phyloP scores from a whole-genome alignment of 306 rosid species.

The Castanea crenata region DNA sequence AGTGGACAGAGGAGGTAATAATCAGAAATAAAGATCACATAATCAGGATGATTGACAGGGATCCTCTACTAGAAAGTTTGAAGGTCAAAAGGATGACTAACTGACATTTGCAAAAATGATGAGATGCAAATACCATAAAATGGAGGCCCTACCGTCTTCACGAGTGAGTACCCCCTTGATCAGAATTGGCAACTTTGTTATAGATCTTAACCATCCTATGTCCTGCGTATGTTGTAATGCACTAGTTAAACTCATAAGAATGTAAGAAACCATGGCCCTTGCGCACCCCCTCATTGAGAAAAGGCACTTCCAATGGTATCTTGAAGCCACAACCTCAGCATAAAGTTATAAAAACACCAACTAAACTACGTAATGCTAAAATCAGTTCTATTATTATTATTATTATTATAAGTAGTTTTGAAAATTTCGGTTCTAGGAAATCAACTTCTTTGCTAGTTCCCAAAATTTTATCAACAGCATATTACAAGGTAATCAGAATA shows the following conservation, averaged over 20 bases:
- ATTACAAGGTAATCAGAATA: not conserved
- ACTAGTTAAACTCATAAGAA: not conserved
- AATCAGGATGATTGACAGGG: not conserved
- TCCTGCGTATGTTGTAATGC: slow-evolving; percentile 8
- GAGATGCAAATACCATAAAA: no score
- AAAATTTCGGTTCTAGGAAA: no score
- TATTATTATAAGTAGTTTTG: no score
- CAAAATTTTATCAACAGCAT: no score
- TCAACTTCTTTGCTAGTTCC: no score
- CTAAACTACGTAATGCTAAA: no score
- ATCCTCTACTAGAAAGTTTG: not conserved
- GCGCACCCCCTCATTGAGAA: not conserved
- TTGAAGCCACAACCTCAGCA: no score
- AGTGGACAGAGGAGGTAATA: not conserved
- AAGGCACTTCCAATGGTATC: not conserved
- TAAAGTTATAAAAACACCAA: no score
- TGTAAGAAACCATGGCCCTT: not conserved
- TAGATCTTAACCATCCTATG: slow-evolving; percentile 29
- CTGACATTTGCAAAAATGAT: no score
- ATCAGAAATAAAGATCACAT: not conserved
- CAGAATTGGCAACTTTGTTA: slow-evolving; percentile 27
- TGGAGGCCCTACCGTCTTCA: slow-evolving; percentile 19
- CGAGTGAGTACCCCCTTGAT: slow-evolving; percentile 22
- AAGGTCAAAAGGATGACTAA: not conserved
- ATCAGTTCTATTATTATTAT: no score